Base-by-base conservation (phyloP, 768 basidiomycete species). In the Suillus fuscotomentosus region DNA sequence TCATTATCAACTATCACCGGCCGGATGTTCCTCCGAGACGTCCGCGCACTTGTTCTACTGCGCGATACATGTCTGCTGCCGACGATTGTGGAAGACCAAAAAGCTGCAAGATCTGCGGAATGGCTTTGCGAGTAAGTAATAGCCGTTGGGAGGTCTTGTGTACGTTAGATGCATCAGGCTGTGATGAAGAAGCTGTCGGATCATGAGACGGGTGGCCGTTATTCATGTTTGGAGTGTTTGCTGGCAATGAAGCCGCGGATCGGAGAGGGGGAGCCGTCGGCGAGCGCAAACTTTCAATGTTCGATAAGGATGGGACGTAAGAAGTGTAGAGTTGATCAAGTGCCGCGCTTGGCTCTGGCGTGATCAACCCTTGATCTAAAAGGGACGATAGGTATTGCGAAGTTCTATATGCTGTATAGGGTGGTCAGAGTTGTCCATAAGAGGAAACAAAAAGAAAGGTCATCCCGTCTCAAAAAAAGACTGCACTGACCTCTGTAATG, bases 381-480 rank as follows among this genome's bases (percentile, higher is more conserved):
- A 94, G 83, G 34, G 78, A 79, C 68, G 86, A 78, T 1, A 94
- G 78, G 76, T 92, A 88, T 70, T 85, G 79, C 10, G 92, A 88
- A 39, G 89, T 82, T 78, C 83, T 88, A 76, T 85, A 90, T 36
- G 89, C 90, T 91, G 70, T 34, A 38, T 63, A 47, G 7, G 3
- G 20, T 50, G 20, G 20, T 59, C 54, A 62, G 50, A 60, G 66
- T 43, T 24, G 22, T 39, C 22, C 22, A 9, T 9, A 14, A 27
- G 20, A 20, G 53, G 51, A 56, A 15, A 54, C 31, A 6, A 31
- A 31, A 31, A 31, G 54, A 51, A 17, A 8, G 27, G 17, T 20
- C 24, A 15, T 60, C 20, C 27, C 63, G 61, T 42, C 63, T 61
- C 20, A 39, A 9, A 36, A 48, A 50, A 63, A 34, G 10, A 42